phyloP scores from a whole-genome alignment of 2,329 filamentous ascomycete genomes.

The Raffaelea ambrosiae region DNA sequence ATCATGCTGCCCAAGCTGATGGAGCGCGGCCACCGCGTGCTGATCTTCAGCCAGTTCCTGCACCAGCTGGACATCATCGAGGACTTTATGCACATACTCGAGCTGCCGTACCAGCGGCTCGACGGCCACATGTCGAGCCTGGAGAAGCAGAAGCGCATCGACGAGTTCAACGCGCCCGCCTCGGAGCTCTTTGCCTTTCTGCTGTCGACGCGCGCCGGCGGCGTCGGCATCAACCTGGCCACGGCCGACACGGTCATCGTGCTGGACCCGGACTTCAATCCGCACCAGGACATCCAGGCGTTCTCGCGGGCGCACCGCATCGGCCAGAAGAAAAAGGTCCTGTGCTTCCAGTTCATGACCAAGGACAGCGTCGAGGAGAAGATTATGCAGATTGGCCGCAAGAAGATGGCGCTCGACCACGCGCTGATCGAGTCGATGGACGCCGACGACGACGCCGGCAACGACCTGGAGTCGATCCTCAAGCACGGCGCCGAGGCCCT shows the following conservation, averaged over 20 bases:
- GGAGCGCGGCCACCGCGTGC: constrained; percentile 76
- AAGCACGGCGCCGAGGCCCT: constrained; percentile 80
- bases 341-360: constrained; percentile 92
- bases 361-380: constrained; percentile 85
- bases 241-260: constrained; percentile 98
- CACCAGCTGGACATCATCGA: constrained; percentile 83
- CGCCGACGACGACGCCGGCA: constrained; percentile 65
- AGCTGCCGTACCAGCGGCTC: constrained; percentile 66
- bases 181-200: constrained; percentile 85
- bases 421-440: constrained; percentile 90
- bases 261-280: constrained; percentile 93
- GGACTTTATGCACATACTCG: constrained; percentile 76
- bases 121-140: constrained; percentile 76
- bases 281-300: constrained; percentile 94
- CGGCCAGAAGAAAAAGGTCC: constrained; percentile 89
- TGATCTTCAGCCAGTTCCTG: constrained; percentile 95
- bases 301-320: constrained; percentile 92
- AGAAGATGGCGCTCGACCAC: constrained; percentile 93
- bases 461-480: constrained; percentile 80
- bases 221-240: constrained; percentile 94
- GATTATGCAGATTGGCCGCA: constrained; percentile 90
- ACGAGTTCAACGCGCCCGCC: constrained; percentile 79
- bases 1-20: constrained; percentile 80
- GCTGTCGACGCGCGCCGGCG: constrained; percentile 86
- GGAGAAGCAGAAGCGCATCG: constrained; percentile 90